phyloP scores from a whole-genome alignment of 805 yeast genomes.

The Saturnispora hagleri region DNA sequence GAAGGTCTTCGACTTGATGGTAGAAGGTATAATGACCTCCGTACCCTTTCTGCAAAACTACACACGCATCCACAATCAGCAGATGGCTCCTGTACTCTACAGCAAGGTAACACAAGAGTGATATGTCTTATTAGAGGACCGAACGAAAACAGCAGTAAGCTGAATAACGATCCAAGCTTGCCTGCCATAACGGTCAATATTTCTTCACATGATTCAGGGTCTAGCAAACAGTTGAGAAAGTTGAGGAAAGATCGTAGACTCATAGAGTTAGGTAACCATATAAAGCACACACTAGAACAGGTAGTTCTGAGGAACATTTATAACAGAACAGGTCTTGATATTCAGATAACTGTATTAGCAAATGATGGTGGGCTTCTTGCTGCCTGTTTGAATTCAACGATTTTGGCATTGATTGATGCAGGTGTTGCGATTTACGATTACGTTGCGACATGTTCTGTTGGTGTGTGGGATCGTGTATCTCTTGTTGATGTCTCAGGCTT shows the following conservation, averaged over 20 bases:
- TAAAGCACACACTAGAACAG: constrained; percentile 64
- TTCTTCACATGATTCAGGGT: constrained; percentile 3
- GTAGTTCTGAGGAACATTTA: constrained; percentile 66
- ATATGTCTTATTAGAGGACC: constrained; percentile 87
- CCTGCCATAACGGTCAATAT: constrained; percentile 61
- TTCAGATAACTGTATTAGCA: constrained; percentile 67
- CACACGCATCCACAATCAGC: constrained; percentile 83
- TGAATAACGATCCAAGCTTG: constrained; percentile 41
- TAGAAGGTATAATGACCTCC: constrained; percentile 87
- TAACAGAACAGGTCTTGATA: constrained; percentile 74
- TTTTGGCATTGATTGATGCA: constrained; percentile 87
- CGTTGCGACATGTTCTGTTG: constrained; percentile 71
- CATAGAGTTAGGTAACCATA: constrained; percentile 54
- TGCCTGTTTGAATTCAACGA: constrained; percentile 72
- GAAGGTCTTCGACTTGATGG: constrained; percentile 94
- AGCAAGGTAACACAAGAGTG: constrained; percentile 86
- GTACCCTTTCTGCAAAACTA: constrained; percentile 69
- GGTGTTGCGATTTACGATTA: constrained; percentile 93
- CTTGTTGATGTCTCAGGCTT: constrained; percentile 71
- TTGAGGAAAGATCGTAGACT: constrained; percentile 58
- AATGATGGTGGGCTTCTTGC: constrained; percentile 88
- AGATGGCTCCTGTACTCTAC: constrained; percentile 88
- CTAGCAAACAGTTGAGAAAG: constrained; percentile 2
- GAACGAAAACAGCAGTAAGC: constrained; percentile 49
- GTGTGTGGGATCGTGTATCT: constrained; percentile 66